phyloP scores from a whole-genome alignment of 495 filamentous ascomycete genomes.

The Tuber microsphaerosporum region DNA sequence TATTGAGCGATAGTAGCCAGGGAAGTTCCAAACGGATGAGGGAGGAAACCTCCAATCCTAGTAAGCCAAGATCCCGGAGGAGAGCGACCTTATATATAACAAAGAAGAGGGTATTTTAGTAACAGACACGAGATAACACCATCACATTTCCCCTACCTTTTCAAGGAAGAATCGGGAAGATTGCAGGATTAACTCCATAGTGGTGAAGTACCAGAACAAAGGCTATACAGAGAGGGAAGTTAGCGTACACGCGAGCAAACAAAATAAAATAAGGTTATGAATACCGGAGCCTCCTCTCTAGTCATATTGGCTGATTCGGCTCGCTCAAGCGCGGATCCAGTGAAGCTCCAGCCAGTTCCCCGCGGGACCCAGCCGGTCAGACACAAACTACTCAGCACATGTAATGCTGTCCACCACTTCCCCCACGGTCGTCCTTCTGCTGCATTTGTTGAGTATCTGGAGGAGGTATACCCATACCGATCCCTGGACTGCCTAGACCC shows the following conservation, averaged over 20 bases:
- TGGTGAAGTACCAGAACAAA: conserved; percentile 41
- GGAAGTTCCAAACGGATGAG: conserved; percentile 31
- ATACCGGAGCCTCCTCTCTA: conserved; percentile 35
- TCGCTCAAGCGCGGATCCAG: conserved; percentile 30
- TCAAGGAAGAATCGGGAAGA: conserved; percentile 38
- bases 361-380: conserved; percentile 31
- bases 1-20: conserved; percentile 43
- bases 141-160: conserved; percentile 21
- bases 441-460: conserved; percentile 24
- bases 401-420: conserved; percentile 34
- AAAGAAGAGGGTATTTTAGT: conserved; percentile 9
- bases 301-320: conserved; percentile 20
- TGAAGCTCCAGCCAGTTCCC: conserved; percentile 22
- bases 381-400: conserved; percentile 26
- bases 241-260: conserved; percentile 1
- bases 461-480: conserved; percentile 28
- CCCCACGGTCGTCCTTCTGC: conserved; percentile 27
- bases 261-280: conserved; percentile 7
- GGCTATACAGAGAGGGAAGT: conserved; percentile 21
- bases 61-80: conserved; percentile 39
- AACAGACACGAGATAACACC: neutral
- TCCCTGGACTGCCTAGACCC: conserved; percentile 26
- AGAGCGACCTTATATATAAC: conserved; percentile 29
- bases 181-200: conserved; percentile 39
- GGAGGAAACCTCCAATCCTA: conserved; percentile 37